A percentile compares a stretch with the other conserved stretches of the same genome.
These are phyloP conservation scores for Huiozyma sinensis DNA, from an alignment of 805 yeast genomes.

Conservation along the genomic window DNA sequence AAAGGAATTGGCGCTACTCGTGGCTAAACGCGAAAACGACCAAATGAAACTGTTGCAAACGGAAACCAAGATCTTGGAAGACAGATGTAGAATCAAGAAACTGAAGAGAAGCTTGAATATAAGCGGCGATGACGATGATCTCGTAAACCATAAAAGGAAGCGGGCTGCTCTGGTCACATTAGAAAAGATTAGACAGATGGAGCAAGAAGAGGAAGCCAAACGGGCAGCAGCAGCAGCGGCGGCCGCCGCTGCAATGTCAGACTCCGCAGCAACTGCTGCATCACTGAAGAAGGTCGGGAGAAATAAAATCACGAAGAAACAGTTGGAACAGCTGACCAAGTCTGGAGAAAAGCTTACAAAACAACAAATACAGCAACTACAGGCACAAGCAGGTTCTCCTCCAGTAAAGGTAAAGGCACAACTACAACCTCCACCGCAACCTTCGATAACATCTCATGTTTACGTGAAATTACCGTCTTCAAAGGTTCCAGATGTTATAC, in stretches of 20 bases:
- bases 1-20: slow-evolving; percentile 51
- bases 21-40: slow-evolving; percentile 51
- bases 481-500: slow-evolving; percentile 84
- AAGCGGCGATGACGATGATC: slow-evolving; percentile 75
- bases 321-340: slow-evolving; percentile 12
- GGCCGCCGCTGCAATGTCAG: slow-evolving; percentile 14
- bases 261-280: slow-evolving; percentile 4
- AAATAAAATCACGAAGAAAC: slow-evolving; percentile 13
- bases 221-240: slow-evolving; percentile 12
- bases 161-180: slow-evolving; percentile 14
- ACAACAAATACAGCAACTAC: slow-evolving; percentile 16
- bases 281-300: slow-evolving; percentile 8
- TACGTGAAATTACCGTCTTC: slow-evolving; percentile 83
- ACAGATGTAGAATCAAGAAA: slow-evolving; percentile 59
- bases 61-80: slow-evolving; percentile 60
- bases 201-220: slow-evolving; percentile 7
- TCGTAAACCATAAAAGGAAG: slow-evolving; percentile 68
- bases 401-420: slow-evolving; percentile 1
- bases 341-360: slow-evolving; percentile 17
- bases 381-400: slow-evolving; percentile 7
- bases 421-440: slow-evolving; percentile 12
- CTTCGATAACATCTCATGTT: slow-evolving; percentile 41
- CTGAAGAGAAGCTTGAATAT: slow-evolving; percentile 67
- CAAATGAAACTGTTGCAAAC: slow-evolving; percentile 43
- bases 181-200: slow-evolving; percentile 11